Evolutionary conservation across 1,139 yeast genomes (phyloP), one percentile per base, ranked within the genome.

Genomic region (Pichia sp.): DNA sequence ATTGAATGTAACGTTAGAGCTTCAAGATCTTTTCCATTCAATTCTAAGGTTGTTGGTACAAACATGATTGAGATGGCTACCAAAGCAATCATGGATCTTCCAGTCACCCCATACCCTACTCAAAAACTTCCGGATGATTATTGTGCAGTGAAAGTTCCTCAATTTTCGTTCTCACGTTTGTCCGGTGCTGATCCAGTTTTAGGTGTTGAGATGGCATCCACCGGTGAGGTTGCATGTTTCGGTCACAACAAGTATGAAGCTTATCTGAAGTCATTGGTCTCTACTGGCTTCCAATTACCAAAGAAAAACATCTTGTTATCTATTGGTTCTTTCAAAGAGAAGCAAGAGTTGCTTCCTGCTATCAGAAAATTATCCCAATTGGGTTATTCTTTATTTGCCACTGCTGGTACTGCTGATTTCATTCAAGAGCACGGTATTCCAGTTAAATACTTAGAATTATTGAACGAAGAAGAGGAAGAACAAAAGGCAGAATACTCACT

Each of bases 121-220:
- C 85, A 85, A 67, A 82, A 85, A 66, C 75, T 91, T 65, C 97
- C 98, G 53, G 89, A 85, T 65, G 90, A 90, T 67, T 93, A 90
- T 71, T 95, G 96, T 72, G 99, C 98, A 54, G 87, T 91, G 58
- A 93, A 93, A 76, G 98, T 93, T 56, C 99, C 99, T 30, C 99
- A 93, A 73, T 93, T 93, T 73, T 91, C 98, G 28, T 93, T 93
- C 83, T 87, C 98, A 43, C 85, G 99, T 72, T 81, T 93, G 65
- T 90, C 98, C 49, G 99, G 99, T 64, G 99, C 99, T 56, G 99
- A 93, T 71, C 99, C 99, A 51, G 90, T 93, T 56, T 78, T 93
- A 62, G 99, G 99, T 73, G 99, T 93, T 62, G 99, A 93, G 74
- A 93, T 93, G 99, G 98, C 99, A 39, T 91, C 98, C 26, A 93